Evolutionary conservation across 345 rosid genomes (phyloP), one percentile per base, ranked within the genome.

Genomic region (Hibiscus trionum): DNA sequence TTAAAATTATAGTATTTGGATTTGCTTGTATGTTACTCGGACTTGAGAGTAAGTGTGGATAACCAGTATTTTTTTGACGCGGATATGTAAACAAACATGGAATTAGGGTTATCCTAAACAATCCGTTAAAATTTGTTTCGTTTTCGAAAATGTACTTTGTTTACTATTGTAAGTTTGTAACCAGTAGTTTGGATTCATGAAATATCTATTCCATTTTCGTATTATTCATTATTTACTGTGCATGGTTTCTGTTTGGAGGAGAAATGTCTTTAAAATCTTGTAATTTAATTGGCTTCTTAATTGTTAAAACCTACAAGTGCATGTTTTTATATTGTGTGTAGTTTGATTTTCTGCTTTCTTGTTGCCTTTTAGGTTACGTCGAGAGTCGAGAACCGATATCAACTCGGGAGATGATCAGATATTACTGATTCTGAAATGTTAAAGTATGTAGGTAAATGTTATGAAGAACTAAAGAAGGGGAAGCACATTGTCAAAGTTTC

Each of bases 351-450:
- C 58, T 26, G 11, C 19, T 53, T 70, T 57, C 24, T 60, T 27
- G 35, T 14, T 35, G 16, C 66, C 55, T 44, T 72, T 5, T 49
- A 72, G 74, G 67, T 31, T 72, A 15, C 57, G 2, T 53, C 4
- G 47, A 73, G 61, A 64, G 2, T 53, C 4, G 47, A 73, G 61
- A 64, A 73, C 75, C 78, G 82, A 73, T 63, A 58, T 55, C 19
- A 65, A 65, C 74, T 76, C 75, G 16, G 78, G 56, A 5, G 84
- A 78, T 39, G 82, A 83, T 21, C 79, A 2, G 81, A 84, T 15
- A 60, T 73, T 19, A 79, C 90, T 73, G 93, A 82, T 2, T 78
- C 88, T 2, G 93, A 80, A 53, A 59, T 88, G 83, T 79, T 69
- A 0, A 84, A 83, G 73, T 84, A 78, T 55, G 59, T n/a, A 55